Evolutionary conservation across 1,284 basidiomycete genomes (phyloP), one percentile per base, ranked within the genome.

Genomic region (Exobasidium cylindrosporum): DNA sequence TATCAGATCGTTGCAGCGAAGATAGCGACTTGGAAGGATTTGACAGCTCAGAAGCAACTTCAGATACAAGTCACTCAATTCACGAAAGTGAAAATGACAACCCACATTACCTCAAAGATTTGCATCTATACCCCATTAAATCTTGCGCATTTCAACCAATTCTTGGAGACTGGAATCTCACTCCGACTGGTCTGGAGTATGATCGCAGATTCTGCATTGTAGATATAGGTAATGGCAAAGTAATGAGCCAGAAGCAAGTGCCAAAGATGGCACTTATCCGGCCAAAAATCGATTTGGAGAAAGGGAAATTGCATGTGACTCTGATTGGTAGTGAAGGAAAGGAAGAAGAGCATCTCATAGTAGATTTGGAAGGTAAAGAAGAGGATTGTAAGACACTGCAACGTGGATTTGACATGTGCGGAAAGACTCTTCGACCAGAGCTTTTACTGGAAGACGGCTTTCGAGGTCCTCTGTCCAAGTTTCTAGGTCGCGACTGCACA

Each of bases 161-260:
- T 1, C 26, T n/a, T 14, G 57, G 65, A 45, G 31, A 35, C 23
- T 73, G 70, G 70, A 43, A 44, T 10, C 29, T 73, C 30, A 70
- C 66, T 6, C 60, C 52, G 31, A 62, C 67, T 28, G 72, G 72
- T 10, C 62, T 73, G 46, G 30, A 61, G 30, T 67, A 49, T 32
- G 72, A 73, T 53, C 62, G 72, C 3, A 65, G 72, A 47, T 73
- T 70, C 67, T 70, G 72, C 54, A 54, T 73, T 7, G 61, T 72
- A 56, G 60, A 67, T 30, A 30, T 72, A 17, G 52, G 56, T 10
- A 68, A 56, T 13, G 69, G 69, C 13, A 70, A 66, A 53, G 66
- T 59, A 24, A 56, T 73, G 17, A 70, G 68, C 31, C 72, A 73
- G 54, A 73, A 73, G 57, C 52, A 61, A 0, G 57, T 60, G 17